Percentiles rank a stretch among this genome's conserved stretches.
These are phyloP conservation scores for Uncinocarpus reesii DNA, from an alignment of 2,329 filamentous ascomycete genomes.

Conservation along the genomic window DNA sequence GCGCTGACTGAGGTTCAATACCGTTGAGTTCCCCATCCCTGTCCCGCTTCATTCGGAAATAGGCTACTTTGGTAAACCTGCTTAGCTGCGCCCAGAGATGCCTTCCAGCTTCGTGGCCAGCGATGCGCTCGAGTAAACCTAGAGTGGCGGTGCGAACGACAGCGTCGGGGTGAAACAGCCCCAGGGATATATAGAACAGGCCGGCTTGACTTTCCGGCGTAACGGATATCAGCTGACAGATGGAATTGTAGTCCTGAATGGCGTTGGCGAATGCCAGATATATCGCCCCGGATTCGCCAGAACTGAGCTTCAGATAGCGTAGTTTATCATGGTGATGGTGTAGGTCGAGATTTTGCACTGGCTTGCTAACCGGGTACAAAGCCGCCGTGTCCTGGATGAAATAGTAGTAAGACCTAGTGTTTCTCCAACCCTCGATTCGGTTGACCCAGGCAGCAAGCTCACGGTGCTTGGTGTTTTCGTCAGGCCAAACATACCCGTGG, in stretches of 20 bases:
- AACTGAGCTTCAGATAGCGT: conserved; percentile 66
- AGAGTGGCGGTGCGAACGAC: conserved; percentile 69
- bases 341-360: conserved; percentile 51
- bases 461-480: conserved; percentile 66
- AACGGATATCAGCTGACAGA: conserved; percentile 71
- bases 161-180: conserved; percentile 78
- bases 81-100: conserved; percentile 87
- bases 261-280: conserved; percentile 70
- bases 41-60: conserved; percentile 64
- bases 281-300: conserved; percentile 67
- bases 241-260: conserved; percentile 71
- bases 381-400: conserved; percentile 64
- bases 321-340: conserved; percentile 89
- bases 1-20: neutral
- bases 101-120: conserved; percentile 76
- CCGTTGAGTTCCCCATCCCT: conserved; percentile 26
- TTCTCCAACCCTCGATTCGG: conserved; percentile 92
- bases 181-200: conserved; percentile 81
- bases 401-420: conserved; percentile 87
- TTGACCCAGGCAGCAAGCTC: conserved; percentile 88
- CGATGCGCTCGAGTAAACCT: conserved; percentile 69
- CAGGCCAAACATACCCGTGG: conserved; percentile 91
- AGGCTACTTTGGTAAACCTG: conserved; percentile 79
- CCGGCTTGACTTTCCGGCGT: conserved; percentile 78
- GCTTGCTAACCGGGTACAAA: conserved; percentile 30